A percentile compares a stretch with the other conserved stretches of the same genome.
phyloP scores from a whole-genome alignment of 805 yeast species.

The Ogataea glucozyma region DNA sequence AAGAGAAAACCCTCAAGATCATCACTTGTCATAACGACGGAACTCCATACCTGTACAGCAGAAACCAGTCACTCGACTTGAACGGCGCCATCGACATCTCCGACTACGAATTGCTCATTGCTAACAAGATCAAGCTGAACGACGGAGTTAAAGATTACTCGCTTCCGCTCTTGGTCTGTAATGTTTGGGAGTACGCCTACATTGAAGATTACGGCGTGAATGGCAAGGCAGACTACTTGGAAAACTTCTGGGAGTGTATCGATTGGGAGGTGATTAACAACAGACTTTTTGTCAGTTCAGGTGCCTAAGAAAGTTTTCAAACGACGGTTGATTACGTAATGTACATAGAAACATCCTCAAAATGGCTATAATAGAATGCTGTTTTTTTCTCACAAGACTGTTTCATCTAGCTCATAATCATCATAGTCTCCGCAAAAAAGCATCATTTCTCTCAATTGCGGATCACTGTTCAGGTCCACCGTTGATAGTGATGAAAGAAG shows the following conservation, averaged over 20 bases:
- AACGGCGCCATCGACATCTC: slow-evolving; percentile 66
- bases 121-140: slow-evolving; percentile 29
- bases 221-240: slow-evolving; percentile 74
- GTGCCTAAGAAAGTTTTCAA: slow-evolving; percentile 11
- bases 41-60: slow-evolving; percentile 69
- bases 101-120: slow-evolving; percentile 49
- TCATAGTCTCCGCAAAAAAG: slow-evolving; percentile 33
- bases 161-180: slow-evolving; percentile 74
- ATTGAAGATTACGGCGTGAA: slow-evolving; percentile 77
- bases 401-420: slow-evolving; percentile 30
- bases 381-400: slow-evolving; percentile 6
- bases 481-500: slow-evolving; percentile 36
- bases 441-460: slow-evolving; percentile 31
- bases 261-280: slow-evolving; percentile 79
- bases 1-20: slow-evolving; percentile 57
- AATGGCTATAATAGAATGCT: not conserved
- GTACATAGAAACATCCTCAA: slow-evolving; percentile 8
- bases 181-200: slow-evolving; percentile 90
- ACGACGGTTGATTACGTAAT: slow-evolving; percentile 5
- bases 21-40: slow-evolving; percentile 70
- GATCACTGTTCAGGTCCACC: slow-evolving; percentile 35
- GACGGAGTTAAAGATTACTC: slow-evolving; percentile 55
- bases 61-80: slow-evolving; percentile 72
- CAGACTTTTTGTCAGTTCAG: slow-evolving; percentile 33
- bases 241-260: slow-evolving; percentile 72